Conservation (phyloP, 192 early-diverging fungal genomes). For the Entomortierella parvispora region DNA sequence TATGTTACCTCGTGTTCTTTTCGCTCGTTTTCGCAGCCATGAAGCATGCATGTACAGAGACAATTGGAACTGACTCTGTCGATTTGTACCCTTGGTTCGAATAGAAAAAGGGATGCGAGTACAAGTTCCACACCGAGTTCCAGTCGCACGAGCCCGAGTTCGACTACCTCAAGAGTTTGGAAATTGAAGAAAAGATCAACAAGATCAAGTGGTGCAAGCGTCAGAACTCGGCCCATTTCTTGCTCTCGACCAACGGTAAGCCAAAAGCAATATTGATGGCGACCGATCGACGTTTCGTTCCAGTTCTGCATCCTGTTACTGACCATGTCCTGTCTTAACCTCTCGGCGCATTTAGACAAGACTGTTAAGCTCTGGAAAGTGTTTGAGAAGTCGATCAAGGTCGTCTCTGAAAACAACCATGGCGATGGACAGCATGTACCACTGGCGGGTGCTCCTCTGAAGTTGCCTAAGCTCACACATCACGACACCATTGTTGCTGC, state of each 20-base stretch:
- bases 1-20: constrained; percentile 59
- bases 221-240: constrained; percentile 95
- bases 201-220: constrained; percentile 99
- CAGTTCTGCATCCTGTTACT: too few relatives aligned
- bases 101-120: constrained; percentile 99
- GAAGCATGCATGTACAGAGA: not conserved
- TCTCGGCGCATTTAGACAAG: constrained; percentile 77
- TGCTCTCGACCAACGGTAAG: constrained; percentile 96
- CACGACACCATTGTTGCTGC: constrained; percentile 98
- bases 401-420: constrained; percentile 93
- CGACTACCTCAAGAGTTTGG: constrained; percentile 98
- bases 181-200: constrained; percentile 99
- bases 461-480: constrained; percentile 88
- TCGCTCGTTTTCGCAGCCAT: not conserved
- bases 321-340: not conserved
- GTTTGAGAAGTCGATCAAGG: constrained; percentile 96
- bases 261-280: too few relatives aligned
- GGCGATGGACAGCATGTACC: constrained; percentile 64
- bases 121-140: constrained; percentile 99
- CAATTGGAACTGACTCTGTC: not conserved
- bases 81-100: not conserved
- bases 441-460: constrained; percentile 60
- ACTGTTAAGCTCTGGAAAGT: constrained; percentile 99
- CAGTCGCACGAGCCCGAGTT: constrained; percentile 99
- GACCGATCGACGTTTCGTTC: too few relatives aligned